These are phyloP conservation scores for Cladophialophora carrionii DNA, from an alignment of 2,329 filamentous ascomycete species.

Conservation along the genomic window DNA sequence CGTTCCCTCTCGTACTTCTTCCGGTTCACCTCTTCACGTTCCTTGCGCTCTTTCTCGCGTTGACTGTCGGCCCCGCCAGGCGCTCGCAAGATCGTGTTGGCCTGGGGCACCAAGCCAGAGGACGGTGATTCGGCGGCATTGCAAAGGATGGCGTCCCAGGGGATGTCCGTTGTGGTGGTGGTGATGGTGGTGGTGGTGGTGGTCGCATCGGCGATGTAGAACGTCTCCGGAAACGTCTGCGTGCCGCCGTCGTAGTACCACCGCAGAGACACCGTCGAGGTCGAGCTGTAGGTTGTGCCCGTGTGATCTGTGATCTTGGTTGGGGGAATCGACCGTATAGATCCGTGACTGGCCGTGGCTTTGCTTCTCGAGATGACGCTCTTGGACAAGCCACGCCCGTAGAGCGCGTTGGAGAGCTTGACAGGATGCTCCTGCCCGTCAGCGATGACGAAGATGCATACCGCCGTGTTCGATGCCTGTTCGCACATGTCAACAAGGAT, in stretches of 20 bases:
- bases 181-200: too few species aligned
- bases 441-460: conserved; percentile 30
- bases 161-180: conserved; percentile 7
- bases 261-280: conserved; percentile 29
- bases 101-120: conserved; percentile 6
- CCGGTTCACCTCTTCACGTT: conserved; percentile 11
- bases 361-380: conserved; percentile 30
- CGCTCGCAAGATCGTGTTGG: conserved; percentile 14
- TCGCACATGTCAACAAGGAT: conserved; percentile 1
- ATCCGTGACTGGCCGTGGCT: conserved; percentile 27
- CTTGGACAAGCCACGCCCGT: conserved; percentile 19
- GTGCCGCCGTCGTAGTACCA: conserved; percentile 34
- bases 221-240: conserved; percentile 32
- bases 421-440: conserved; percentile 32
- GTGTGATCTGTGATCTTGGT: conserved; percentile 26
- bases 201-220: conserved; percentile 31
- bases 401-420: conserved; percentile 26
- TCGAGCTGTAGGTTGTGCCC: conserved; percentile 22
- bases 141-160: conserved; percentile 30
- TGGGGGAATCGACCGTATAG: conserved; percentile 9
- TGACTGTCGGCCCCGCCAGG: conserved; percentile 13
- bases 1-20: conserved; percentile 30
- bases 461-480: conserved; percentile 7
- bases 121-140: conserved; percentile 20
- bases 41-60: conserved; percentile 20